Base-by-base conservation (phyloP, 73 alveolate species). In the Tetrahymena borealis region DNA sequence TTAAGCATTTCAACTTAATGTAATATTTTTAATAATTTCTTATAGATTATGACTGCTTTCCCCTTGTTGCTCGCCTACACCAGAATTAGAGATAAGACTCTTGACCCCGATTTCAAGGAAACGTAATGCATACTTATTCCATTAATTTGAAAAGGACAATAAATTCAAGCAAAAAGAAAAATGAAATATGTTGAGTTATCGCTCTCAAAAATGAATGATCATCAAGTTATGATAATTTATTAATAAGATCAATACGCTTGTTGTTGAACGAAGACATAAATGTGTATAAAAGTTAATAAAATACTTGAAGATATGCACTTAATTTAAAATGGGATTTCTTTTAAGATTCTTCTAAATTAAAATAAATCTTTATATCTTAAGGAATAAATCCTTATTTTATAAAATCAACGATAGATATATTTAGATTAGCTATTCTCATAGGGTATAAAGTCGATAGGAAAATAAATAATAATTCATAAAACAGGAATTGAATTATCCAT, bases 81-180 rank as follows among this genome's bases (percentile, higher is more conserved):
- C 41, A 93, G 95, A 93, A 90, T 90, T 33, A 93, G 95, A 93
- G 95, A 93, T 93, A 93, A 93, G 91, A 38, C 78, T 79, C 93
- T 91, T 33, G 95, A 93, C 78, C 95, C 95, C 24, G 95, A 93
- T 77, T 93, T 93, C 79, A 93, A 93, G 91, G 95, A 93, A 85
- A 93, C 95, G 32, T 93, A 60, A 60, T 60, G 37, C n/a, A 60
- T 60, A 60, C 31, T 35, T 41, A 41, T 18, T 41, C 20, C 78
- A 41, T 41, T 41, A 60, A 60, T 20, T 16, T 60, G 35, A 60
- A 60, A 60, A 18, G 28, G 38, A 41, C 16, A 4, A 41, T 24
- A 60, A 13, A 60, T 60, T 60, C 7, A 60, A 31, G 20, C 37
- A 7, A 13, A 60, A 60, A 20, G 15, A 60, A 60, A 60, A 60